Evolutionary conservation across 2,329 filamentous ascomycete genomes (phyloP).

Genomic region (Tolypocladium sp.): DNA sequence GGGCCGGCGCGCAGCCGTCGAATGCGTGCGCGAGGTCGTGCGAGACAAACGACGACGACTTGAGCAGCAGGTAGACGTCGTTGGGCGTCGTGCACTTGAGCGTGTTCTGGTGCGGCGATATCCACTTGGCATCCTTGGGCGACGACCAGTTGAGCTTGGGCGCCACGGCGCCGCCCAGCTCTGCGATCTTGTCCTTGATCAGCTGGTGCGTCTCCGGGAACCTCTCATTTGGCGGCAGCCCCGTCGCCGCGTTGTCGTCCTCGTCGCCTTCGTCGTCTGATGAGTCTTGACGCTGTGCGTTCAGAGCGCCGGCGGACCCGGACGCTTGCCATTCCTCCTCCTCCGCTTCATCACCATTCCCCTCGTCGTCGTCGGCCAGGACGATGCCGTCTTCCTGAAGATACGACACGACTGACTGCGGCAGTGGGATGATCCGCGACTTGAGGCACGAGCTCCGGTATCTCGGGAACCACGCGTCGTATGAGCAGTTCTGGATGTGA

Average conservation of each 20-base stretch:
- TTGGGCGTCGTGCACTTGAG: slow-evolving; percentile 84
- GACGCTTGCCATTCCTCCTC: slow-evolving; percentile 41
- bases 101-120: slow-evolving; percentile 73
- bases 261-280: slow-evolving; percentile 43
- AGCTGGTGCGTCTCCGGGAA: slow-evolving; percentile 66
- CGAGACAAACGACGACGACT: slow-evolving; percentile 88
- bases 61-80: slow-evolving; percentile 88
- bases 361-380: slow-evolving; percentile 60
- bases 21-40: slow-evolving; percentile 93
- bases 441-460: slow-evolving; percentile 78
- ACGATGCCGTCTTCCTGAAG: slow-evolving; percentile 89
- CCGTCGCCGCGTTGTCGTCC: slow-evolving; percentile 32
- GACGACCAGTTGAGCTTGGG: slow-evolving; percentile 98
- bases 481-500: slow-evolving; percentile 91
- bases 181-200: slow-evolving; percentile 68
- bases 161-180: slow-evolving; percentile 76
- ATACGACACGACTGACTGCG: slow-evolving; percentile 70
- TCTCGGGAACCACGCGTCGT: slow-evolving; percentile 82
- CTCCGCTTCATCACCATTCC: slow-evolving; percentile 31
- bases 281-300: slow-evolving; percentile 14
- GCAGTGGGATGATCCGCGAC: slow-evolving; percentile 73
- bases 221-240: slow-evolving; percentile 41
- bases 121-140: slow-evolving; percentile 93
- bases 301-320: slow-evolving; percentile 1
- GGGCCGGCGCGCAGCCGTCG: slow-evolving; percentile 49